Evolutionary conservation across 768 basidiomycete genomes (phyloP).

Genomic region (Rhizopogon rudus): DNA sequence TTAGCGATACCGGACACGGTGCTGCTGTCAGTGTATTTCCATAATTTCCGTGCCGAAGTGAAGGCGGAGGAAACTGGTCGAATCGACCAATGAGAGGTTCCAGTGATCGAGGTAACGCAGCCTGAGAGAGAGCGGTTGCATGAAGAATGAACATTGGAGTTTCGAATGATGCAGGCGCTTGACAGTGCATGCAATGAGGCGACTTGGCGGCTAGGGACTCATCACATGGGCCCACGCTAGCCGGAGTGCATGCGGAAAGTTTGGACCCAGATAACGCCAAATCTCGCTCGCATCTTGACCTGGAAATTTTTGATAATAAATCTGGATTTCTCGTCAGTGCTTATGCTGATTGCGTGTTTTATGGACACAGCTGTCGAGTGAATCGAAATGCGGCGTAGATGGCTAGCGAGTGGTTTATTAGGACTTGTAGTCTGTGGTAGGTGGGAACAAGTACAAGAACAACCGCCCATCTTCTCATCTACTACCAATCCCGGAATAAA

Average conservation of each 20-base stretch:
- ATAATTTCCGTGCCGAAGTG: neutral
- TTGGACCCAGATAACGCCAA: slow-evolving; percentile 2
- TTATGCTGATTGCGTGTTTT: slow-evolving; percentile 6
- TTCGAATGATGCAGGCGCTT: slow-evolving; percentile 12
- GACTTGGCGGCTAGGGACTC: slow-evolving; percentile 18
- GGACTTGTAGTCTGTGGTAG: neutral
- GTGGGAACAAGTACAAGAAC: slow-evolving; percentile 25
- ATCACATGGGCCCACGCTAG: neutral
- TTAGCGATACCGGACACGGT: no score
- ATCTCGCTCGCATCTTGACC: neutral
- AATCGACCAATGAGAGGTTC: neutral
- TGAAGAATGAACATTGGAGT: neutral
- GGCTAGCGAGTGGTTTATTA: neutral
- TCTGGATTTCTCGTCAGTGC: slow-evolving; percentile 2
- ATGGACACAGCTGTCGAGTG: neutral
- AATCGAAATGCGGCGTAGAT: neutral
- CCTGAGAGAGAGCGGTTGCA: no score
- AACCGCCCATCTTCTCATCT: slow-evolving; percentile 24
- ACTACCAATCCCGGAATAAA: slow-evolving; percentile 32
- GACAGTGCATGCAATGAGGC: slow-evolving; percentile 14
- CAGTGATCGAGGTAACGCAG: no score
- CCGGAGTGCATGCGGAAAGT: neutral
- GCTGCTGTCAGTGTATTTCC: no score
- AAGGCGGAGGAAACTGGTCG: neutral
- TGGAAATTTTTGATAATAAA: slow-evolving; percentile 4